A percentile compares a stretch with the other conserved stretches of the same genome.
Conservation (phyloP, 2,329 filamentous ascomycete genomes). For the Cladophialophora chaetospira region DNA sequence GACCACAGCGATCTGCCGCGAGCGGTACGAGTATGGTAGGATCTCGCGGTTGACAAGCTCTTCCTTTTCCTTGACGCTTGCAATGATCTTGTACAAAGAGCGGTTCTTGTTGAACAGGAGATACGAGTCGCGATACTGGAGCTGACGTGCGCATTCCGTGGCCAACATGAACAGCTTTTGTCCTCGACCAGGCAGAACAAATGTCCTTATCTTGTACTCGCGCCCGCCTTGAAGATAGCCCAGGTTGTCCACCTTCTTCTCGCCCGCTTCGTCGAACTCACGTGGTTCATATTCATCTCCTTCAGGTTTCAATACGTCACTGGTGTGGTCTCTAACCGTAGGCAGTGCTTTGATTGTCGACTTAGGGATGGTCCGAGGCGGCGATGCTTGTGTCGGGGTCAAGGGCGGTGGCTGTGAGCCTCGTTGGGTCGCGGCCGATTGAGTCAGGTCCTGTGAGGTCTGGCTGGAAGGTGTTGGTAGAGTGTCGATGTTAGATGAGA, state of each 20-base stretch:
- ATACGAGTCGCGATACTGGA: slow-evolving; percentile 97
- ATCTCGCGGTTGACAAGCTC: slow-evolving; percentile 94
- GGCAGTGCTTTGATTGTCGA: slow-evolving; percentile 86
- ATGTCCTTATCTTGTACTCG: slow-evolving; percentile 90
- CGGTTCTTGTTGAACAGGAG: slow-evolving; percentile 98
- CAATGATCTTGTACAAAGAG: slow-evolving; percentile 96
- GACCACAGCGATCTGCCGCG: slow-evolving; percentile 97
- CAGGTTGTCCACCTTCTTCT: slow-evolving; percentile 86
- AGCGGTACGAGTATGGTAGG: slow-evolving; percentile 93
- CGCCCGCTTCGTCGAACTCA: slow-evolving; percentile 88
- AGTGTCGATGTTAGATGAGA: slow-evolving; percentile 35
- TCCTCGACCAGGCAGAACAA: slow-evolving; percentile 84
- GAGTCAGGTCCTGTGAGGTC: slow-evolving; percentile 38
- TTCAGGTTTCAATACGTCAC: slow-evolving; percentile 84
- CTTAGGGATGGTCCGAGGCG: slow-evolving; percentile 46
- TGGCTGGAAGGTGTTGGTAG: slow-evolving; percentile 36
- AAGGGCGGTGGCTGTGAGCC: slow-evolving; percentile 16
- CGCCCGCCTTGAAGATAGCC: slow-evolving; percentile 80
- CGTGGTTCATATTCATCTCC: slow-evolving; percentile 94
- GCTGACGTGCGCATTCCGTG: slow-evolving; percentile 90
- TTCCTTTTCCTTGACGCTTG: slow-evolving; percentile 93
- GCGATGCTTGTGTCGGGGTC: slow-evolving; percentile 62
- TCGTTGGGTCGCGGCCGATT: slow-evolving; percentile 42
- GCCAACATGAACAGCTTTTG: slow-evolving; percentile 98
- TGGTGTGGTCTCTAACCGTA: slow-evolving; percentile 95